phyloP scores from a whole-genome alignment of 2,329 filamentous ascomycete species.

The Neonectria magnoliae region DNA sequence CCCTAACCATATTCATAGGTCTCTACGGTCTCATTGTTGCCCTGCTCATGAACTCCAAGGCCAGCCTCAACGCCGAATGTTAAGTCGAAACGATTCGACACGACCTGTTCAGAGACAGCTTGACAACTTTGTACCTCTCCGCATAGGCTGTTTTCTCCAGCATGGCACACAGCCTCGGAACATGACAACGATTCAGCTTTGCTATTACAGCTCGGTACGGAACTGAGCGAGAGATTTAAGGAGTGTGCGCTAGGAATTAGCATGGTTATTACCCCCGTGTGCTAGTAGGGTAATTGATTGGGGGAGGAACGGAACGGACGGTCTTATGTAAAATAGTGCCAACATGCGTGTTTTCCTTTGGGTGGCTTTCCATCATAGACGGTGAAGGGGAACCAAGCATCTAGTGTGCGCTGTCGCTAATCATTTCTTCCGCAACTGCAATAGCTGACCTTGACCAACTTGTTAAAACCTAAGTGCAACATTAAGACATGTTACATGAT shows the following conservation, averaged over 20 bases:
- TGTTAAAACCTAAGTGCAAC: neutral
- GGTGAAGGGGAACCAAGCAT: constrained; percentile 53
- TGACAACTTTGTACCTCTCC: constrained; percentile 50
- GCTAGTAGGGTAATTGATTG: constrained; percentile 40
- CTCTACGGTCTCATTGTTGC: constrained; percentile 99
- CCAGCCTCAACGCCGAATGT: constrained; percentile 70
- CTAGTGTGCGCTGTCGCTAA: constrained; percentile 54
- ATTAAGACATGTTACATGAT: neutral
- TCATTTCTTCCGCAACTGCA: constrained; percentile 33
- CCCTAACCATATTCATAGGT: constrained; percentile 65
- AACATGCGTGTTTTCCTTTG: constrained; percentile 54
- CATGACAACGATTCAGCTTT: constrained; percentile 39
- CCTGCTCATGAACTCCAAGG: constrained; percentile 99
- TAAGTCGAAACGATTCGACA: constrained; percentile 26
- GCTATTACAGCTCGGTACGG: constrained; percentile 26
- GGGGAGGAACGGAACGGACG: constrained; percentile 39
- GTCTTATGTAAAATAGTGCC: constrained; percentile 62
- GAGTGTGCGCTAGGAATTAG: constrained; percentile 37
- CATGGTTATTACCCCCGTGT: constrained; percentile 34
- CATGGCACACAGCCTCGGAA: constrained; percentile 37
- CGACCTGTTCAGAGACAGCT: constrained; percentile 39
- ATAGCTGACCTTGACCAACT: neutral
- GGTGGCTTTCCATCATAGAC: constrained; percentile 60
- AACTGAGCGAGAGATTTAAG: constrained; percentile 32
- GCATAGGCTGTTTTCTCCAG: constrained; percentile 38